Conservation (phyloP, 2,329 filamentous ascomycete species). For the Scedosporium aurantiacum region DNA sequence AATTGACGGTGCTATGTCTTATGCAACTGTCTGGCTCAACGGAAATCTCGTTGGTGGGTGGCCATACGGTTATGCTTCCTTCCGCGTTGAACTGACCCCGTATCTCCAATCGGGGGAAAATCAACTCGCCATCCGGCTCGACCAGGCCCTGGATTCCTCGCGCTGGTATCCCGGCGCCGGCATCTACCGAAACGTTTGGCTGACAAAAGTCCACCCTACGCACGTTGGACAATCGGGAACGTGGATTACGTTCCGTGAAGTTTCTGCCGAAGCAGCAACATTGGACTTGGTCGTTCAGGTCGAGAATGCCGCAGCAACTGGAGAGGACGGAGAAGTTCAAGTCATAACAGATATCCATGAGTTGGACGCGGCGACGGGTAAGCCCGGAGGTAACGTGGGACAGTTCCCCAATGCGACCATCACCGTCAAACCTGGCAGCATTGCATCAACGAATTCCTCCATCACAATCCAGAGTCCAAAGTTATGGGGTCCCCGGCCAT, state of each 20-base stretch:
- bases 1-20: slow-evolving; percentile 40
- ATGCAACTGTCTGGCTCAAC: slow-evolving; percentile 40
- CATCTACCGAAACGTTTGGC: slow-evolving; percentile 43
- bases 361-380: slow-evolving; percentile 21
- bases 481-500: slow-evolving; percentile 36
- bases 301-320: slow-evolving; percentile 27
- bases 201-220: slow-evolving; percentile 31
- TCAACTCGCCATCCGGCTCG: slow-evolving; percentile 36
- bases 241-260: slow-evolving; percentile 30
- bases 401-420: slow-evolving; percentile 21
- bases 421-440: slow-evolving; percentile 5
- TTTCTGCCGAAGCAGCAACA: slow-evolving; percentile 30
- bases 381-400: slow-evolving; percentile 18
- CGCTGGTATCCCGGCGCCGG: slow-evolving; percentile 45
- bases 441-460: not conserved
- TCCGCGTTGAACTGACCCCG: slow-evolving; percentile 37
- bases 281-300: slow-evolving; percentile 33
- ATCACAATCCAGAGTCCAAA: slow-evolving; percentile 20
- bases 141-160: slow-evolving; percentile 35
- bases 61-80: slow-evolving; percentile 40
- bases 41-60: slow-evolving; percentile 37
- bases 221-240: slow-evolving; percentile 41
- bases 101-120: slow-evolving; percentile 27
- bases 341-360: slow-evolving; percentile 29
- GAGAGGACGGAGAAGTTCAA: slow-evolving; percentile 18